Evolutionary conservation across 139 green algal genomes (phyloP).

Genomic region (Volvox reticuliferus): DNA sequence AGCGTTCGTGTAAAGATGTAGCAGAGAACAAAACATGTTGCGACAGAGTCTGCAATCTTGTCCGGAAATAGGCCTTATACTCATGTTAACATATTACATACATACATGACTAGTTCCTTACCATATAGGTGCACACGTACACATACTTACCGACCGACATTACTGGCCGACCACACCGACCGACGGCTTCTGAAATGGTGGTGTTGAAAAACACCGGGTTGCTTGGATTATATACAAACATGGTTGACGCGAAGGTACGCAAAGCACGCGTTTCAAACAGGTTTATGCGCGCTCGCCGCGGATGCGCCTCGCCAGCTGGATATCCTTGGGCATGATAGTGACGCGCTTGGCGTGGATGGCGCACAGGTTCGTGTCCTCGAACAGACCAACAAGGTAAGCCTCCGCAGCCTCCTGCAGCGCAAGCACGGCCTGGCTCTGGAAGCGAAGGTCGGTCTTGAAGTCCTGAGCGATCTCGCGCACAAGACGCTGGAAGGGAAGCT

Average conservation of each 20-base stretch:
- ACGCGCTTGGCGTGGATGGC: constrained; percentile 96
- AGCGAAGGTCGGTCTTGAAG: constrained; percentile 97
- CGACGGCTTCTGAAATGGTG: not conserved
- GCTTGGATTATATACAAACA: not conserved
- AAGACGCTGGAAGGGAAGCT: constrained; percentile 97
- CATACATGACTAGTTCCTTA: no score
- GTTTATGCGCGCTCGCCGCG: not conserved
- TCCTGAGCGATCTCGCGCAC: constrained; percentile 99
- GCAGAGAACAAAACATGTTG: no score
- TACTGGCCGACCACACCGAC: no score
- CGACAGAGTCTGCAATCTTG: no score
- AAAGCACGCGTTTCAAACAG: not conserved
- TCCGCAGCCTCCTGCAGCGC: constrained; percentile 95
- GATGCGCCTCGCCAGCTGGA: constrained; percentile 24
- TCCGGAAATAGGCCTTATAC: no score
- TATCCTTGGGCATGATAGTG: constrained; percentile 57
- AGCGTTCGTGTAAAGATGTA: no score
- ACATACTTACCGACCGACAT: no score
- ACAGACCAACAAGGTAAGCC: constrained; percentile 96
- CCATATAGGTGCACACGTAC: no score
- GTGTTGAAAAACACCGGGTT: constrained; percentile 16
- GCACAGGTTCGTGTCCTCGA: constrained; percentile 92
- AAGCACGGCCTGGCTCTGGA: constrained; percentile 91
- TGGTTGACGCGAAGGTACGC: no score
- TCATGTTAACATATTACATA: no score